Conservation (phyloP, 2,329 filamentous ascomycete genomes). For the Herpotrichia juniperi region DNA sequence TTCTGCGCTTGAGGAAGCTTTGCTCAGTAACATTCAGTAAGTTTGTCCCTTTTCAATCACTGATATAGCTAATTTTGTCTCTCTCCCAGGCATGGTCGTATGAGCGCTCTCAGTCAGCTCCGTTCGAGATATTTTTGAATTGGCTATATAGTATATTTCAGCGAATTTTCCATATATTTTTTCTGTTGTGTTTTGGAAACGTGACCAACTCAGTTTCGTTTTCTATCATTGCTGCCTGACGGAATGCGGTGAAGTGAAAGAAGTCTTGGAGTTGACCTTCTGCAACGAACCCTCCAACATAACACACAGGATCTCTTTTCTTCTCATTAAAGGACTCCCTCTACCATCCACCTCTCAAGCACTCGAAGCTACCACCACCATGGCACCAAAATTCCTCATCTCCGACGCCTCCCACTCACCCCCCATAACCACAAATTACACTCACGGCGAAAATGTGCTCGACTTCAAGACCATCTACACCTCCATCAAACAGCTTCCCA, state of each 20-base stretch:
- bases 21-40: conserved; percentile 70
- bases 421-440: conserved; percentile 17
- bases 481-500: conserved; percentile 14
- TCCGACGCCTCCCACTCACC: conserved; percentile 14
- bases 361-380: not conserved
- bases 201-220: too few species aligned
- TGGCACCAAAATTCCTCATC: conserved; percentile 10
- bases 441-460: conserved; percentile 19
- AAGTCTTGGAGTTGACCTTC: too few species aligned
- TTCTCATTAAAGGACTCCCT: too few species aligned
- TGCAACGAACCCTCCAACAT: too few species aligned
- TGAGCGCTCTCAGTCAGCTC: conserved; percentile 72
- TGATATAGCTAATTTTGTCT: not conserved
- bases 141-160: too few species aligned
- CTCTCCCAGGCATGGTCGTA: conserved; percentile 44
- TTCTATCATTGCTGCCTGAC: too few species aligned
- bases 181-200: too few species aligned
- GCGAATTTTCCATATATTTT: too few species aligned
- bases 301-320: too few species aligned
- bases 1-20: conserved; percentile 77
- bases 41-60: not conserved
- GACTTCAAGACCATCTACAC: conserved; percentile 20
- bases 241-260: too few species aligned
- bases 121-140: conserved; percentile 63
- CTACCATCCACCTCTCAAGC: not conserved